phyloP scores from a whole-genome alignment of 2,329 filamentous ascomycete species.

The Pseudogymnoascus sp. region DNA sequence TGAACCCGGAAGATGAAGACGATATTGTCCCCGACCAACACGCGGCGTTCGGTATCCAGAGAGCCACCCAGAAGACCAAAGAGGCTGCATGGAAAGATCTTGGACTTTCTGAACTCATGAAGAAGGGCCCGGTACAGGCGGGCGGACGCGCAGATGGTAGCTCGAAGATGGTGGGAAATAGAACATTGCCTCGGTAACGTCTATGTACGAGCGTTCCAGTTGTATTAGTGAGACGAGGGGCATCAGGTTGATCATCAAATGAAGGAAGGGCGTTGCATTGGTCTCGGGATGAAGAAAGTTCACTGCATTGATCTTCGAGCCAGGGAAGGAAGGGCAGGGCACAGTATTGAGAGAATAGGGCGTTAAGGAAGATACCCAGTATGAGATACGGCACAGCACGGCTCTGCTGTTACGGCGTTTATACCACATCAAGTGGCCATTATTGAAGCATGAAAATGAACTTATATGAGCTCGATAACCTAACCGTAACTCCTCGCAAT shows the following conservation, averaged over 20 bases:
- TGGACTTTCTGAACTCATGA: constrained; percentile 63
- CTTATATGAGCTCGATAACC: neutral
- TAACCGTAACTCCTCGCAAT: constrained; percentile 20
- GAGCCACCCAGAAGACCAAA: constrained; percentile 62
- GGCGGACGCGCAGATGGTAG: neutral
- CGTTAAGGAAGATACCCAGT: neutral
- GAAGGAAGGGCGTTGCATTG: neutral
- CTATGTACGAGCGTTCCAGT: neutral
- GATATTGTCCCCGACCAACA: constrained; percentile 84
- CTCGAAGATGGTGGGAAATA: constrained; percentile 1
- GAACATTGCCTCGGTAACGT: constrained; percentile 9
- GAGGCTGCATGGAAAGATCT: constrained; percentile 75
- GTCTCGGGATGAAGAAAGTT: neutral
- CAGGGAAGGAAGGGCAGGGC: neutral
- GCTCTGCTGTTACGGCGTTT: neutral
- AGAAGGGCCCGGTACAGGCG: constrained; percentile 41
- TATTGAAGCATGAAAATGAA: constrained; percentile 2
- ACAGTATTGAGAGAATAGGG: neutral
- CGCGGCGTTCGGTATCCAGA: constrained; percentile 76
- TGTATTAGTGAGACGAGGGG: neutral
- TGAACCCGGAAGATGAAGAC: constrained; percentile 83
- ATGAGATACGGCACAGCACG: neutral
- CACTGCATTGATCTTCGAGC: neutral
- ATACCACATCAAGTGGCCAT: neutral
- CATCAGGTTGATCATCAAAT: neutral